These are phyloP conservation scores for Monosporascus sp. DNA, from an alignment of 2,329 filamentous ascomycete species.

Conservation along the genomic window DNA sequence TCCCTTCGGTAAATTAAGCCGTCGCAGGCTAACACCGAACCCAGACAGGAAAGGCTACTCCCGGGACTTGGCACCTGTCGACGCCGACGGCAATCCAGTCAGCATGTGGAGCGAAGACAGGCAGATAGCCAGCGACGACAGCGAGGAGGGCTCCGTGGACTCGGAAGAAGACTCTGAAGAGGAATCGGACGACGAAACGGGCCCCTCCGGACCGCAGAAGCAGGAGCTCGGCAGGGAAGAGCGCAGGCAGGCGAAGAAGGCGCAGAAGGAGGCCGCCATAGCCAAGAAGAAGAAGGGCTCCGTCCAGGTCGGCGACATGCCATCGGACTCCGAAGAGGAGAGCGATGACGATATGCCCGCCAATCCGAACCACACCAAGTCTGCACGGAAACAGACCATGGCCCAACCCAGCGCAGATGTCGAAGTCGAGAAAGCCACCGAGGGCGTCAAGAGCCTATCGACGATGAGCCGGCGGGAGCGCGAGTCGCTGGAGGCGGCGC, in stretches of 20 bases:
- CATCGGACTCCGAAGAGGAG: constrained; percentile 61
- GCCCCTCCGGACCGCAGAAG: constrained; percentile 35
- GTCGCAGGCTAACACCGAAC: neutral
- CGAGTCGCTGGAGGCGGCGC: constrained; percentile 78
- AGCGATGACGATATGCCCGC: constrained; percentile 64
- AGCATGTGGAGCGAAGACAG: constrained; percentile 76
- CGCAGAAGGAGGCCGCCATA: constrained; percentile 84
- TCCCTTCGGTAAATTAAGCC: neutral
- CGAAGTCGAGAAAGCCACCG: constrained; percentile 44
- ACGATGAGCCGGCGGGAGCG: constrained; percentile 48
- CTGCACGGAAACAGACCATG: constrained; percentile 55
- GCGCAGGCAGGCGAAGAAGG: constrained; percentile 81
- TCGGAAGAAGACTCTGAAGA: constrained; percentile 39
- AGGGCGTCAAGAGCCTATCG: constrained; percentile 51
- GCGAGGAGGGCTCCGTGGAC: constrained; percentile 39
- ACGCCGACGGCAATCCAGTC: constrained; percentile 82
- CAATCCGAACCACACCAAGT: constrained; percentile 88
- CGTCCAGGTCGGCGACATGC: constrained; percentile 81
- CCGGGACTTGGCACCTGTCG: constrained; percentile 79
- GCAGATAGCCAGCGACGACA: constrained; percentile 42
- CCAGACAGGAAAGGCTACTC: constrained; percentile 94
- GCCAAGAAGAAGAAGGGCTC: constrained; percentile 65
- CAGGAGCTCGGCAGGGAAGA: constrained; percentile 73
- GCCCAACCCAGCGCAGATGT: constrained; percentile 36
- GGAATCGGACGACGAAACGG: constrained; percentile 29